Evolutionary conservation across 163 green algal species (phyloP).

Genomic region (Prototheca stagnorum): DNA sequence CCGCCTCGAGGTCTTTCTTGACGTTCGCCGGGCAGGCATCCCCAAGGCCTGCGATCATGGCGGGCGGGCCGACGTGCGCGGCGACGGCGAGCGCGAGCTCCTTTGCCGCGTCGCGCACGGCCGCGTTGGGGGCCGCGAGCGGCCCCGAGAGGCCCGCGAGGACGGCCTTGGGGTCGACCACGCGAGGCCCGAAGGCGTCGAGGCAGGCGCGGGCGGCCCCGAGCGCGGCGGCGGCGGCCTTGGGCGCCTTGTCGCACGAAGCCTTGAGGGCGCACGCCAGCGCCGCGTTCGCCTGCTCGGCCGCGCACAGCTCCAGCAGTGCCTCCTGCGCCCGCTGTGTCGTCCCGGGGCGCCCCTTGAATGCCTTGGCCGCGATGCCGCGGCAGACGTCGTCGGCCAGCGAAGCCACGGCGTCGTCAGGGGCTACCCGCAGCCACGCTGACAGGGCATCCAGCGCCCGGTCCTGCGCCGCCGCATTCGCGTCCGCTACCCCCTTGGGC

Average conservation of each 20-base stretch:
- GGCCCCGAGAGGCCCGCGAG: conserved; percentile 61
- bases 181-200: conserved; percentile 62
- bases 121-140: conserved; percentile 72
- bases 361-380: conserved; percentile 57
- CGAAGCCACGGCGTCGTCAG: conserved; percentile 17
- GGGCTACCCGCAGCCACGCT: conserved; percentile 41
- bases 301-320: conserved; percentile 60
- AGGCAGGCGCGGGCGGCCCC: conserved; percentile 50
- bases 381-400: conserved; percentile 36
- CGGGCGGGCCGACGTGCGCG: conserved; percentile 21
- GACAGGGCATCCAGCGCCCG: conserved; percentile 70
- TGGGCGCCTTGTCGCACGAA: conserved; percentile 81
- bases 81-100: conserved; percentile 47
- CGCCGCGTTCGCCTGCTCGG: conserved; percentile 59
- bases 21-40: conserved; percentile 79
- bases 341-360: conserved; percentile 64
- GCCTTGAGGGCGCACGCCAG: conserved; percentile 46
- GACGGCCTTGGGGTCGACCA: conserved; percentile 63
- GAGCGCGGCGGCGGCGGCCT: conserved; percentile 67
- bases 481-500: conserved; percentile 59
- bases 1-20: conserved; percentile 68
- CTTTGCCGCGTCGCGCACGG: conserved; percentile 73
- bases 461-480: conserved; percentile 78
- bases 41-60: conserved; percentile 41
- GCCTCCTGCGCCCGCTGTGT: conserved; percentile 46